Conservation (phyloP, 768 basidiomycete genomes). For the Leucogyrophana mollusca region DNA sequence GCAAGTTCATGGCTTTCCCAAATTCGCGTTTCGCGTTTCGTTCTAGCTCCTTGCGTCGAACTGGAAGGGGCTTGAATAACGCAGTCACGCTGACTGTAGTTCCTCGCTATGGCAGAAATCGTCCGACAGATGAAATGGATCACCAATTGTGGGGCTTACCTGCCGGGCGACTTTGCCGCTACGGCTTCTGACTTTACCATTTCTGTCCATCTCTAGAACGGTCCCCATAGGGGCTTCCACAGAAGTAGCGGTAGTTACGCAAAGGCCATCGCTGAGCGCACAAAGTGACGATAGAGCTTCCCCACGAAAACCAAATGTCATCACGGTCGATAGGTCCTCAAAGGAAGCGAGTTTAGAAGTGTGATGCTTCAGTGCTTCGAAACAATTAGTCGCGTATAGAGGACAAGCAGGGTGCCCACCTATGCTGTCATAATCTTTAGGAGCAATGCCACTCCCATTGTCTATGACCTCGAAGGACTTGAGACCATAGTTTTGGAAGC, state of each 20-base stretch:
- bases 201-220: conserved; percentile 66
- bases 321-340: conserved; percentile 66
- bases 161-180: conserved; percentile 70
- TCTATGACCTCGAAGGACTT: conserved; percentile 85
- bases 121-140: background rate
- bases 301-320: conserved; percentile 92
- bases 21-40: conserved; percentile 89
- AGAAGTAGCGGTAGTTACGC: conserved; percentile 71
- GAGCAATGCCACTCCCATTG: conserved; percentile 85
- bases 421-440: conserved; percentile 72
- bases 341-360: conserved; percentile 88
- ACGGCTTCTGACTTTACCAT: conserved; percentile 56
- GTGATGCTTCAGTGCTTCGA: conserved; percentile 81
- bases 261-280: conserved; percentile 70
- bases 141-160: conserved; percentile 41
- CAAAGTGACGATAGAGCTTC: conserved; percentile 95
- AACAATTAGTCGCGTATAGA: background rate
- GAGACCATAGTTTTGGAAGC: conserved; percentile 86
- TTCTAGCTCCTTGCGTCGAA: conserved; percentile 89
- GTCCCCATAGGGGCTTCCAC: conserved; percentile 77
- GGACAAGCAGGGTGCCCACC: conserved; percentile 47
- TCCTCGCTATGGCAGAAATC: conserved; percentile 60
- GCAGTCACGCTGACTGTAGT: conserved; percentile 75
- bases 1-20: conserved; percentile 73
- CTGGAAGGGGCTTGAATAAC: conserved; percentile 82